Percentiles rank a stretch among this genome's conserved stretches.
These are phyloP conservation scores for Rosa persica DNA, from an alignment of 306 rosid genomes.

Conservation along the genomic window DNA sequence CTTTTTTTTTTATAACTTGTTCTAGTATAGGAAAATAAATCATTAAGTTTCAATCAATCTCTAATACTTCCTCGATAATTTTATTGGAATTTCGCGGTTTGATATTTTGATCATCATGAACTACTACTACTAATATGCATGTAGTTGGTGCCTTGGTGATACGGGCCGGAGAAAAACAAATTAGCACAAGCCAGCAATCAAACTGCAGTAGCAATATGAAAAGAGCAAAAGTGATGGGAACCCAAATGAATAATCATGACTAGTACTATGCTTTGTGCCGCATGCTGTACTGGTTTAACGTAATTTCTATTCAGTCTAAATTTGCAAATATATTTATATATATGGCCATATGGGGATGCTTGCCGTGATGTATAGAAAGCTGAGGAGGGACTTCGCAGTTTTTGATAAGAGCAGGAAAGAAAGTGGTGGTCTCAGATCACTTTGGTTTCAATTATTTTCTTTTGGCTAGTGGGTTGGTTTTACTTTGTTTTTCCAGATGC, in stretches of 20 bases:
- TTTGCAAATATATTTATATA: neutral
- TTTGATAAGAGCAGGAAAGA: neutral
- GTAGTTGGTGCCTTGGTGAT: neutral
- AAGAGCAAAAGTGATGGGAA: neutral
- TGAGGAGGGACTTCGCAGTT: neutral
- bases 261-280: neutral
- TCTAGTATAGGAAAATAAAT: too few species aligned
- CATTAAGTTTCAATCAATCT: too few species aligned
- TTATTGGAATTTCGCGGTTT: neutral
- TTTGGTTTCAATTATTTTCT: neutral
- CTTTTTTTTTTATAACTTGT: too few species aligned
- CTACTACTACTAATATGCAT: neutral
- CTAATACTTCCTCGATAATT: neutral
- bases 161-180: neutral
- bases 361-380: too few species aligned
- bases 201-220: neutral
- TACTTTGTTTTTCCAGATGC: constrained; percentile 1
- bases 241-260: neutral
- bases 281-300: neutral
- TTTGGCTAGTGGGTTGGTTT: neutral
- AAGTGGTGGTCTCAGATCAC: neutral
- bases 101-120: neutral
- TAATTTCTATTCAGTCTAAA: neutral
- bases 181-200: neutral
- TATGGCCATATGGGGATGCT: too few species aligned